A percentile compares a stretch with the other conserved stretches of the same genome.
Conservation (phyloP, 1,139 yeast species). For the Candida frijolesensis region DNA sequence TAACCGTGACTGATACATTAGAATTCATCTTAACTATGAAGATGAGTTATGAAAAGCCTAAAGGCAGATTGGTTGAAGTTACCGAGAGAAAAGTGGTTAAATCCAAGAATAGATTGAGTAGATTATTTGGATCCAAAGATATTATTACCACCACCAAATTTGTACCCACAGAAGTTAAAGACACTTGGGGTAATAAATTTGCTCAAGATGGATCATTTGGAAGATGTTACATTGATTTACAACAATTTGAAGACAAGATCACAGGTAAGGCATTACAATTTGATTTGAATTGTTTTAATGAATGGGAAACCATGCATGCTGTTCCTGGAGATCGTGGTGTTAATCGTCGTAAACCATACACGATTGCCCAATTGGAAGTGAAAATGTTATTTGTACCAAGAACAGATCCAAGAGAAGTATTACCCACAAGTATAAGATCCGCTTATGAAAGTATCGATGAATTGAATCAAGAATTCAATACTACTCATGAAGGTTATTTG, state of each 20-base stretch:
- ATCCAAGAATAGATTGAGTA: constrained; percentile 45
- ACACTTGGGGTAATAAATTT: constrained; percentile 57
- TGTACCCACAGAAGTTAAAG: constrained; percentile 53
- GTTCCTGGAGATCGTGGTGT: constrained; percentile 15
- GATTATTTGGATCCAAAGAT: constrained; percentile 53
- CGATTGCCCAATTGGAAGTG: constrained; percentile 68
- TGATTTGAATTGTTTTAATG: constrained; percentile 70
- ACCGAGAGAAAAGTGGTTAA: constrained; percentile 53
- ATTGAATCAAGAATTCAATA: constrained; percentile 39
- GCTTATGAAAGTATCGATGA: constrained; percentile 58
- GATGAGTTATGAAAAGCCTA: constrained; percentile 57
- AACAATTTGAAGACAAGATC: constrained; percentile 56
- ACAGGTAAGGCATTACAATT: constrained; percentile 55
- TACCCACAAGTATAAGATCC: constrained; percentile 65
- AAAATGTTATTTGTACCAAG: constrained; percentile 75
- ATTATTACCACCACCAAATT: constrained; percentile 55
- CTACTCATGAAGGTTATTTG: constrained; percentile 59
- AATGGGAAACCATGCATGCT: constrained; percentile 64
- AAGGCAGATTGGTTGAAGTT: constrained; percentile 58
- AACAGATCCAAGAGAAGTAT: constrained; percentile 52
- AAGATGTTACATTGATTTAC: constrained; percentile 66
- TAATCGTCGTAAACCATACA: constrained; percentile 49
- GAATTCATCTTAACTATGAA: constrained; percentile 78
- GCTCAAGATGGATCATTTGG: constrained; percentile 92
- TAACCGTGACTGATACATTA: constrained; percentile 65